Percentiles rank a stretch among this genome's conserved stretches.
These are phyloP conservation scores for Melastoma malabathricum DNA, from an alignment of 345 rosid genomes.

Conservation along the genomic window DNA sequence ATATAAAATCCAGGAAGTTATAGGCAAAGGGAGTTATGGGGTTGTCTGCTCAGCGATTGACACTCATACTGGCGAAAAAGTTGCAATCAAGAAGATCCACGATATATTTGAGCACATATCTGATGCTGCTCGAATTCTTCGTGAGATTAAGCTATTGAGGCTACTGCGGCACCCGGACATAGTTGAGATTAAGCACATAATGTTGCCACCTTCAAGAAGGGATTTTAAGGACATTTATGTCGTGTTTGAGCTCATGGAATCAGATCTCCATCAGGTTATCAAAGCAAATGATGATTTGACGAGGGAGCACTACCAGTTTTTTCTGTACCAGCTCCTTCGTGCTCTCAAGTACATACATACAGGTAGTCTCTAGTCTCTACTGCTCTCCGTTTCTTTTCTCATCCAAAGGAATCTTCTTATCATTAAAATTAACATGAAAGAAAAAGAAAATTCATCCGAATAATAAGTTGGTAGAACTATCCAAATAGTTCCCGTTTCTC, in stretches of 20 bases:
- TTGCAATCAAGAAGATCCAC: slow-evolving; percentile 84
- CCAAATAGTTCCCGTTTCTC: no score
- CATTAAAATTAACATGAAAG: background rate
- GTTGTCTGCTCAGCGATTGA: slow-evolving; percentile 90
- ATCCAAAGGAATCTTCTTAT: background rate
- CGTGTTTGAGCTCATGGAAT: slow-evolving; percentile 95
- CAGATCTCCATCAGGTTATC: slow-evolving; percentile 92
- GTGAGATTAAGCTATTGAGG: slow-evolving; percentile 80
- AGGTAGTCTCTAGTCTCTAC: slow-evolving; percentile 23
- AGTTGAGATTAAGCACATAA: slow-evolving; percentile 88
- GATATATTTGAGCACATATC: slow-evolving; percentile 86
- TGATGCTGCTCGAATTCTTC: slow-evolving; percentile 83
- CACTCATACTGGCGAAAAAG: slow-evolving; percentile 72
- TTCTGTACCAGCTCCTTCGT: slow-evolving; percentile 83
- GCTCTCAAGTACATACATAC: slow-evolving; percentile 90
- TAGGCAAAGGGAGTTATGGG: slow-evolving; percentile 92
- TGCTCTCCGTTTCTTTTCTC: background rate
- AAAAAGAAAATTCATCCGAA: no score
- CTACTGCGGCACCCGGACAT: slow-evolving; percentile 84
- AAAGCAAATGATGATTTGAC: slow-evolving; percentile 97
- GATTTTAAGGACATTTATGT: slow-evolving; percentile 93
- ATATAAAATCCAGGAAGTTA: slow-evolving; percentile 78
- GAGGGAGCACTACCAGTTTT: slow-evolving; percentile 87
- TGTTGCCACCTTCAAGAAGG: slow-evolving; percentile 88
- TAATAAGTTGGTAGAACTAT: no score